Percentiles rank a stretch among this genome's conserved stretches.
phyloP scores from a whole-genome alignment of 2,329 filamentous ascomycete genomes.

The Beauveria sp. region DNA sequence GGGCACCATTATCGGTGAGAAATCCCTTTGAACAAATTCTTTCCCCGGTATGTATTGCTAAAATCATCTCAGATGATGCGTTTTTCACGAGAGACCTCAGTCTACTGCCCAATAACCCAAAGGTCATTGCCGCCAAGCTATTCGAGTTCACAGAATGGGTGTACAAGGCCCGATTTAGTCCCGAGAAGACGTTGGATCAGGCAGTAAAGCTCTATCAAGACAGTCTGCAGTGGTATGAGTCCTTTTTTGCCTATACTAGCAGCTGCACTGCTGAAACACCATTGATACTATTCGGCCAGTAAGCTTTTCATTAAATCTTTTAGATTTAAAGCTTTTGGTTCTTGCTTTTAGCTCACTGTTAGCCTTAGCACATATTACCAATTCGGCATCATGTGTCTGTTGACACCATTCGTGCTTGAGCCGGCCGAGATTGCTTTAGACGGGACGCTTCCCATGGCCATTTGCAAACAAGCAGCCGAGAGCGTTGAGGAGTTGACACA shows the following conservation, averaged over 20 bases:
- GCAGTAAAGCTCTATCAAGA: neutral
- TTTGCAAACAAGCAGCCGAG: neutral
- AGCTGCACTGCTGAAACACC: neutral
- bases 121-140: neutral
- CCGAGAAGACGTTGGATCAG: neutral
- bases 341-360: neutral
- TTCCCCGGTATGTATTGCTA: neutral
- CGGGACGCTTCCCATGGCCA: neutral
- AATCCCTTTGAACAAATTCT: too few relatives aligned
- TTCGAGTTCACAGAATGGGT: constrained; percentile 7
- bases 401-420: neutral
- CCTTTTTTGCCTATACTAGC: constrained; percentile 4
- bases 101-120: neutral
- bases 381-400: neutral
- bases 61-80: neutral
- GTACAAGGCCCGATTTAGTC: neutral
- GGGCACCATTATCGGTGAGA: neutral
- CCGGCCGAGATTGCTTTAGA: neutral
- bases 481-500: neutral
- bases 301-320: neutral
- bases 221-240: constrained; percentile 1
- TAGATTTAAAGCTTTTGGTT: too few relatives aligned
- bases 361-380: neutral
- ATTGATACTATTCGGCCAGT: constrained; percentile 2
- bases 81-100: neutral